Evolutionary conservation across 2,329 filamentous ascomycete genomes (phyloP), one percentile per base, ranked within the genome.

Genomic region (Sphaceloma murrayae): DNA sequence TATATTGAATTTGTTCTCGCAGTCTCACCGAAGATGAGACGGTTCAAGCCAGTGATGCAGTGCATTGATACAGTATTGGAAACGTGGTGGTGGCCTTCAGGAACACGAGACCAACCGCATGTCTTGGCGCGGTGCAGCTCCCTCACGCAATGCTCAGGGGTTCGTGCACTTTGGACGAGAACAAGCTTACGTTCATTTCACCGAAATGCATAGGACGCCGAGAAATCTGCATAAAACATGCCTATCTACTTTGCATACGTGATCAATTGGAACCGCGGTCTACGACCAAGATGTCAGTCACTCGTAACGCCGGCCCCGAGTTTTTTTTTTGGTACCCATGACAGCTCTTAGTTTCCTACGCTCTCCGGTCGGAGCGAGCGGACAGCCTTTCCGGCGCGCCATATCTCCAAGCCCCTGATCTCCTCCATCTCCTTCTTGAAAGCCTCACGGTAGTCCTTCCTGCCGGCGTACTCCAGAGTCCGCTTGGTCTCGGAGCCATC

Each of bases 381-480:
- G 61, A 98, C 91, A 59, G 91, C 85, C 81, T 95, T 96, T 68
- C 91, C 91, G 54, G 91, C 91, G 63, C 85, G 80, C 91, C 91
- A 98, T 79, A 98, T 98, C 79, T 98, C 91, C 62, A 98, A 74
- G 63, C 87, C 78, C 62, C 89, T 84, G 73, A 98, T 96, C 75
- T 96, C 91, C 73, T 94, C 75, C 80, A 98, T 85, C 83, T 98
- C 91, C 63, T 85, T 78, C 79, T 95, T 87, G 70, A 88, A 98
- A 72, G 85, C 87, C 76, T 94, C 75, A 60, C 91, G 83, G 81
- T 98, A 98, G 72, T 98, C 87, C 57, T 78, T 72, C 70, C 93
- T 86, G 65, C 83, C 77, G 78, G 96, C 96, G 79, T 93, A 98
- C 62, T 95, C 87, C 62, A 98, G 82, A 50, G 86, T 91, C 68